Evolutionary conservation across 2,329 filamentous ascomycete genomes (phyloP).

Genomic region (Aspergillus floridensis): DNA sequence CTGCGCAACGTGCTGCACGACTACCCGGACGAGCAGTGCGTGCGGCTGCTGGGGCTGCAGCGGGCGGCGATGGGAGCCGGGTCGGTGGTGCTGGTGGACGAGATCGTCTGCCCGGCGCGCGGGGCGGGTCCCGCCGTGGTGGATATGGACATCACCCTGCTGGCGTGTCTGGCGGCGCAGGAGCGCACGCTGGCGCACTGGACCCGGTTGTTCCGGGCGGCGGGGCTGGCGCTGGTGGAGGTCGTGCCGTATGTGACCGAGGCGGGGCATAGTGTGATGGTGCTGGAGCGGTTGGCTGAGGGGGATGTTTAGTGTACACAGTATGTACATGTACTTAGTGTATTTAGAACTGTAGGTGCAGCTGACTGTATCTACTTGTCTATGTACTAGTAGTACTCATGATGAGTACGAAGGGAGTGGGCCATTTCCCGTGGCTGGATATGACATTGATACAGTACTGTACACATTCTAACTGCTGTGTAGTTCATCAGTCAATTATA

Average conservation of each 20-base stretch:
- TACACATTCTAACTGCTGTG: too few relatives aligned
- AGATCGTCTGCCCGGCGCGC: neutral
- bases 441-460: too few relatives aligned
- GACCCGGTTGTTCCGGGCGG: neutral
- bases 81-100: neutral
- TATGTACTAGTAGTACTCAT: too few relatives aligned
- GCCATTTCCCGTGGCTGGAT: too few relatives aligned
- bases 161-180: neutral
- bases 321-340: too few relatives aligned
- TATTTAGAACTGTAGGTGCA: too few relatives aligned
- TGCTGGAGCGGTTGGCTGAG: too few relatives aligned
- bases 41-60: neutral
- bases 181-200: neutral
- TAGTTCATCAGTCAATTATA: too few relatives aligned
- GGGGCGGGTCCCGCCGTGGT: neutral
- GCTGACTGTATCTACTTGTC: too few relatives aligned
- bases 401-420: too few relatives aligned
- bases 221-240: neutral
- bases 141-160: neutral
- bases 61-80: neutral
- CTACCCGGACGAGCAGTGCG: neutral
- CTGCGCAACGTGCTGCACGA: neutral
- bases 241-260: neutral
- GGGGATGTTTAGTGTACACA: too few relatives aligned
- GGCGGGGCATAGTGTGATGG: too few relatives aligned